Evolutionary conservation across 2,329 filamentous ascomycete genomes (phyloP).

Genomic region (Rhinocladiella similis): DNA sequence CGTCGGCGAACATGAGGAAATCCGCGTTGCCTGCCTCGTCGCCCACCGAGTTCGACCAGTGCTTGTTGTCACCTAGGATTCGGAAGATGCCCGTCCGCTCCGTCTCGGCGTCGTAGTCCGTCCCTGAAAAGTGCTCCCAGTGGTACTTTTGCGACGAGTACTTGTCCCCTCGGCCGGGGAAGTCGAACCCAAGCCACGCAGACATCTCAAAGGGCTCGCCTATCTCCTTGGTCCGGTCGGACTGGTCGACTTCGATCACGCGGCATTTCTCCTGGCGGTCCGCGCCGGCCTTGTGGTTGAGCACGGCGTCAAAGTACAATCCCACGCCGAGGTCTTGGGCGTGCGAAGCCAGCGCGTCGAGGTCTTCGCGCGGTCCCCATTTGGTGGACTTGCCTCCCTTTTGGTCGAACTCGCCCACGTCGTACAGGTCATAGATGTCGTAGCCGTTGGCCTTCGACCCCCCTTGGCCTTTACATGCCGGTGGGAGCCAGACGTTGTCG

Average conservation of each 20-base stretch:
- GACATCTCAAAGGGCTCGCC: conserved; percentile 62
- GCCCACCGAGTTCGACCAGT: conserved; percentile 65
- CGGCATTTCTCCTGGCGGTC: conserved; percentile 64
- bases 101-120: conserved; percentile 62
- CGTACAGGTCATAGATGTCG: conserved; percentile 69
- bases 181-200: conserved; percentile 68
- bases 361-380: conserved; percentile 66
- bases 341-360: conserved; percentile 52
- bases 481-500: conserved; percentile 67
- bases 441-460: conserved; percentile 63
- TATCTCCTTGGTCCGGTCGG: conserved; percentile 56
- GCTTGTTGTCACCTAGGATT: conserved; percentile 60
- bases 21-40: conserved; percentile 66
- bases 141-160: conserved; percentile 66
- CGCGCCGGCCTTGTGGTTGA: conserved; percentile 71
- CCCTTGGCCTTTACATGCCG: conserved; percentile 67
- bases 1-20: conserved; percentile 65
- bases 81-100: conserved; percentile 62
- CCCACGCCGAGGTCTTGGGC: conserved; percentile 57
- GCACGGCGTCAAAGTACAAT: conserved; percentile 68
- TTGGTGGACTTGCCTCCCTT: conserved; percentile 65
- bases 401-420: conserved; percentile 71
- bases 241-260: conserved; percentile 63
- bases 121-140: conserved; percentile 67
- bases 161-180: conserved; percentile 59